These are phyloP conservation scores for Backusella mclennaniae DNA, from an alignment of 192 early-diverging fungal species.

Conservation along the genomic window DNA sequence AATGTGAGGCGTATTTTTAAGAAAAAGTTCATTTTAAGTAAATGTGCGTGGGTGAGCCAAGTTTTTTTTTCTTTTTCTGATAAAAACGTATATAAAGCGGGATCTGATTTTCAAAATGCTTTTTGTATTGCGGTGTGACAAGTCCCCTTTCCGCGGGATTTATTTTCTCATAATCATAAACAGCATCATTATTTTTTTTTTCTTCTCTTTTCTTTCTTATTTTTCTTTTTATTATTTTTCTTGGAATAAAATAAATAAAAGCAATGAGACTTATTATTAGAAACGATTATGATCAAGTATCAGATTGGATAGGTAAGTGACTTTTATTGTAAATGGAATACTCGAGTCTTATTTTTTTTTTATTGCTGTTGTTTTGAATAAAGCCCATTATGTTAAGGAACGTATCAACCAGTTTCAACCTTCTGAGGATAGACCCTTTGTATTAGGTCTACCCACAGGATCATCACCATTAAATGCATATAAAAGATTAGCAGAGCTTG, in stretches of 20 bases:
- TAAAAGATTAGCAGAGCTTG: conserved; percentile 70
- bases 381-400: conserved; percentile 77
- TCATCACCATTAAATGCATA: conserved; percentile 81
- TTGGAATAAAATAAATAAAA: not conserved
- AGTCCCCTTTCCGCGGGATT: not conserved
- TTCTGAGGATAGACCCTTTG: conserved; percentile 75
- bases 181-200: not conserved
- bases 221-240: not conserved
- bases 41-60: not conserved
- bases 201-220: not conserved
- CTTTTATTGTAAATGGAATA: not conserved
- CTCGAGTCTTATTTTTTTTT: not conserved
- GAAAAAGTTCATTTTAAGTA: not conserved
- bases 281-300: conserved; percentile 21
- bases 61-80: not conserved
- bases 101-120: conserved; percentile 1
- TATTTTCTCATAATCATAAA: not conserved
- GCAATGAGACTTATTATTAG: conserved; percentile 17
- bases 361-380: not conserved
- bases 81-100: not conserved
- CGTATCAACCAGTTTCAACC: conserved; percentile 79
- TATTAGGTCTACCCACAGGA: conserved; percentile 83
- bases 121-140: not conserved
- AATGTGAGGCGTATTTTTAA: not conserved
- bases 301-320: conserved; percentile 16